A percentile compares a stretch with the other conserved stretches of the same genome.
Conservation (phyloP, 441 rosid genomes). For the Macaranga tanarius region DNA sequence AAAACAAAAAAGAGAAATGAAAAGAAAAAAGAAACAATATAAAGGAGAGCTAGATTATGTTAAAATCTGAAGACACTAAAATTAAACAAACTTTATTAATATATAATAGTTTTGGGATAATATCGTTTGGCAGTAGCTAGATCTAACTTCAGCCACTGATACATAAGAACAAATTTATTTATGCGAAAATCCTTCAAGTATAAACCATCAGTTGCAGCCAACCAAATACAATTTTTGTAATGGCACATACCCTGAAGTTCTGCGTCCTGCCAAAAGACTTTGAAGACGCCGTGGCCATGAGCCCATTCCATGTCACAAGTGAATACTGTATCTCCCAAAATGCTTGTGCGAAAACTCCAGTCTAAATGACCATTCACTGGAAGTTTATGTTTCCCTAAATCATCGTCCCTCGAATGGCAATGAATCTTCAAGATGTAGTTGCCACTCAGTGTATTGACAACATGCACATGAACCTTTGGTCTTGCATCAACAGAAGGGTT, state of each 20-base stretch:
- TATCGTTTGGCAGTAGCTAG: no score
- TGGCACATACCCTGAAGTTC: neutral
- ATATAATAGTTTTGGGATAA: no score
- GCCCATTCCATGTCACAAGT: slow-evolving; percentile 5
- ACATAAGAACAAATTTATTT: neutral
- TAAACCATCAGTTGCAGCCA: neutral
- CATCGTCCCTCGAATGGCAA: neutral
- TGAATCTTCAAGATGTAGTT: neutral
- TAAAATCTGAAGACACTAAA: no score
- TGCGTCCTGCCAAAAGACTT: neutral
- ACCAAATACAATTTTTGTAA: neutral
- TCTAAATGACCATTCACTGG: neutral
- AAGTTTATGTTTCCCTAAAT: neutral
- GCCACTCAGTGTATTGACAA: neutral
- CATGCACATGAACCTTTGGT: neutral
- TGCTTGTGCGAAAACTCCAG: neutral
- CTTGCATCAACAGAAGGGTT: neutral
- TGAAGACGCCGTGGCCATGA: slow-evolving; percentile 2
- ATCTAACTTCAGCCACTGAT: neutral
- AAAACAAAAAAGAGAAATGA: no score
- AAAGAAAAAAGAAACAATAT: no score
- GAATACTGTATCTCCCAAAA: neutral
- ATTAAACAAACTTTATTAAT: no score
- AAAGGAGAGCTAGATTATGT: no score
- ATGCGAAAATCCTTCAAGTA: neutral